These are phyloP conservation scores for Austroboletus festivus DNA, from an alignment of 768 basidiomycete genomes.

Conservation along the genomic window DNA sequence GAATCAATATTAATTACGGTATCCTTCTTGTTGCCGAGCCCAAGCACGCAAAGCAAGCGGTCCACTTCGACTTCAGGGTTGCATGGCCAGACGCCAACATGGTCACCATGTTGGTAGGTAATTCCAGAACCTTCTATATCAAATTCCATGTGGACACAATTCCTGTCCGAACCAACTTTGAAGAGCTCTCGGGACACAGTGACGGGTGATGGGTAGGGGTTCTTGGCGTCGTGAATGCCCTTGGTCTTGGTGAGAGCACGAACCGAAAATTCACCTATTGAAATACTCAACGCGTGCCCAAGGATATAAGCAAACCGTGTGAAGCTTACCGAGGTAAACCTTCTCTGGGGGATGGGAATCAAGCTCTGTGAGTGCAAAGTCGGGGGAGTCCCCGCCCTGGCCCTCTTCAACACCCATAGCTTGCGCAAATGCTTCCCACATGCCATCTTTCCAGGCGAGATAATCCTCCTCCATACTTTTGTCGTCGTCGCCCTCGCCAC, in stretches of 20 bases:
- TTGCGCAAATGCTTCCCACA: slow-evolving; percentile 90
- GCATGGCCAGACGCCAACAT: slow-evolving; percentile 95
- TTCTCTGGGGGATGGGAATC: slow-evolving; percentile 75
- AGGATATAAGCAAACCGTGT: background rate
- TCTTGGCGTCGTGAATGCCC: slow-evolving; percentile 97
- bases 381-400: slow-evolving; percentile 90
- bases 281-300: background rate
- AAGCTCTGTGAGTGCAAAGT: slow-evolving; percentile 89
- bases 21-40: slow-evolving; percentile 77
- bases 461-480: slow-evolving; percentile 99
- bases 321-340: slow-evolving; percentile 78
- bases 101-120: slow-evolving; percentile 98
- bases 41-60: slow-evolving; percentile 82
- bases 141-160: slow-evolving; percentile 94
- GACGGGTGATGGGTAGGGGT: slow-evolving; percentile 90
- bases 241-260: slow-evolving; percentile 90
- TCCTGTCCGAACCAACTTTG: slow-evolving; percentile 64
- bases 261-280: slow-evolving; percentile 86
- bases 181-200: slow-evolving; percentile 80
- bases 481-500: slow-evolving; percentile 97
- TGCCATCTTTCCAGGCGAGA: slow-evolving; percentile 96
- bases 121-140: slow-evolving; percentile 93
- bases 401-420: slow-evolving; percentile 91
- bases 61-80: slow-evolving; percentile 93
- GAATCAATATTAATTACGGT: slow-evolving; percentile 89